Evolutionary conservation across 495 filamentous ascomycete genomes (phyloP).

Genomic region (Daldinia bambusicola): DNA sequence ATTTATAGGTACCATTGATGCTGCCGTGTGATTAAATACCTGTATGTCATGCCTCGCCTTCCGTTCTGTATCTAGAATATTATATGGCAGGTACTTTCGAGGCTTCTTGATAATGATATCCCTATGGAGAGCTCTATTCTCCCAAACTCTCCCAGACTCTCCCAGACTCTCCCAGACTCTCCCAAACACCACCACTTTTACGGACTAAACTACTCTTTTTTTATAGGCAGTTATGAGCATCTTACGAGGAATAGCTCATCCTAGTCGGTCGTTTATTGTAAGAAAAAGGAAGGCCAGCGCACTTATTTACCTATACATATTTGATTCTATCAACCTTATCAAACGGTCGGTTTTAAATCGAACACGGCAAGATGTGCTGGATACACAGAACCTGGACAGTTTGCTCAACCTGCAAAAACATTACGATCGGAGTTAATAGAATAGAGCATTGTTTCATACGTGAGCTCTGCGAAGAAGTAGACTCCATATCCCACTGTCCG

Average conservation of each 20-base stretch:
- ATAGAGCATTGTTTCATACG: background rate
- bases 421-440: background rate
- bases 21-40: no score
- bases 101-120: no score
- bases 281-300: background rate
- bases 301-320: background rate
- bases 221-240: no score
- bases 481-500: background rate
- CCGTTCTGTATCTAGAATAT: no score
- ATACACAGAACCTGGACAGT: constrained; percentile 11
- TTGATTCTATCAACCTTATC: background rate
- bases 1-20: background rate
- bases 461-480: background rate
- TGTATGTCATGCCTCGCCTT: no score
- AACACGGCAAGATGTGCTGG: constrained; percentile 22
- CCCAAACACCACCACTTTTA: background rate
- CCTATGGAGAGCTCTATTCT: background rate
- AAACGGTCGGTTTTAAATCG: background rate
- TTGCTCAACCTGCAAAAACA: constrained; percentile 1
- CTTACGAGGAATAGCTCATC: background rate
- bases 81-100: no score
- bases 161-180: no score
- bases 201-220: no score
- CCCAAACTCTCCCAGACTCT: no score
- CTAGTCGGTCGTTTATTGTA: background rate